Percentiles rank a stretch among this genome's conserved stretches.
Conservation (phyloP, 768 basidiomycete species). For the Panaeolus papilionaceus region DNA sequence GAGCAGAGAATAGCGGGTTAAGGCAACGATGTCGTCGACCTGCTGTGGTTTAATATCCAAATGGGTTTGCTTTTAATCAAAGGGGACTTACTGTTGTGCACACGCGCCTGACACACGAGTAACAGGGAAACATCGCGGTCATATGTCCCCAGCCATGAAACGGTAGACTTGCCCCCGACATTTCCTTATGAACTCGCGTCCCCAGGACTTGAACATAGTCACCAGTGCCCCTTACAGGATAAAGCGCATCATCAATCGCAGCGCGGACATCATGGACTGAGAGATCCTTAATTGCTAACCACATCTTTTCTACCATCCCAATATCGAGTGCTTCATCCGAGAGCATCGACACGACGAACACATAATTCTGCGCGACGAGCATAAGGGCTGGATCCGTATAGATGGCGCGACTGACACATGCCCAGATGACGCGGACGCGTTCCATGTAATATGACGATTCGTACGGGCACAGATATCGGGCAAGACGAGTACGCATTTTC, state of each 20-base stretch:
- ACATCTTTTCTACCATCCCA: slow-evolving; percentile 39
- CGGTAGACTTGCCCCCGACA: slow-evolving; percentile 19
- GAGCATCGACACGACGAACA: slow-evolving; percentile 35
- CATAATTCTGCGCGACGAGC: slow-evolving; percentile 41
- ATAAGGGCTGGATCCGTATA: slow-evolving; percentile 44
- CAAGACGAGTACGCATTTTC: slow-evolving; percentile 38
- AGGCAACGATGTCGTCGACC: slow-evolving; percentile 27
- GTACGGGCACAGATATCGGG: slow-evolving; percentile 38
- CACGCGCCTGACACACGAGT: slow-evolving; percentile 25
- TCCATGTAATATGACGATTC: slow-evolving; percentile 39
- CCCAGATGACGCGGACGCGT: slow-evolving; percentile 39
- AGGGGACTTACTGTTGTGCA: slow-evolving; percentile 22
- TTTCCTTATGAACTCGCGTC: slow-evolving; percentile 24
- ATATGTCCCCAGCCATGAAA: slow-evolving; percentile 31
- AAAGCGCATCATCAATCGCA: slow-evolving; percentile 27
- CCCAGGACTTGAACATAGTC: slow-evolving; percentile 27
- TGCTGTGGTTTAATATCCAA: slow-evolving; percentile 11
- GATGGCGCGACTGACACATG: slow-evolving; percentile 43
- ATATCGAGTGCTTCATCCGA: slow-evolving; percentile 35
- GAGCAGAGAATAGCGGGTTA: slow-evolving; percentile 25
- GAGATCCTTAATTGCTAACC: slow-evolving; percentile 34
- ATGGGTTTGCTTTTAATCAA: not conserved
- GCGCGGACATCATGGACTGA: slow-evolving; percentile 36
- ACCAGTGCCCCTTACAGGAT: slow-evolving; percentile 21
- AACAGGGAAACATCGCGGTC: slow-evolving; percentile 27